A percentile compares a stretch with the other conserved stretches of the same genome.
phyloP scores from a whole-genome alignment of 75 land plant species.

The Pinus albicaulis region DNA sequence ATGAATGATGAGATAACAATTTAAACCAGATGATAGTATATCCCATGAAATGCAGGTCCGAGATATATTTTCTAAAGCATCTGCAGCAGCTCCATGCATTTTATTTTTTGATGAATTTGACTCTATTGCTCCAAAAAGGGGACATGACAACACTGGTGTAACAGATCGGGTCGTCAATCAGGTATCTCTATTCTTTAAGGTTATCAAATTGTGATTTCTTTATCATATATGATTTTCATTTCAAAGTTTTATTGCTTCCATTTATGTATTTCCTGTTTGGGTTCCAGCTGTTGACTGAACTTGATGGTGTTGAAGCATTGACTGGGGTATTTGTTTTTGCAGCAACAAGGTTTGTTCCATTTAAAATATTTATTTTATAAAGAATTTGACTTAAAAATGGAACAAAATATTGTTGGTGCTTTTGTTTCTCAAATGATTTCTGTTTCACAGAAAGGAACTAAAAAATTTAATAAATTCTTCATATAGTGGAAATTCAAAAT shows the following conservation, averaged over 20 bases:
- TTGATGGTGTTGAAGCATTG: slow-evolving; percentile 94
- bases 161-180: slow-evolving; percentile 99
- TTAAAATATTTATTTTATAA: neutral
- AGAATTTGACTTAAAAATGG: slow-evolving; percentile 3
- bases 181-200: slow-evolving; percentile 29
- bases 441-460: neutral
- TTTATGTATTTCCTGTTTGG: slow-evolving; percentile 11
- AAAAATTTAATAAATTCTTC: neutral
- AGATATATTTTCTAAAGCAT: slow-evolving; percentile 89
- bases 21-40: too few relatives aligned
- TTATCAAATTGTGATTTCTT: neutral
- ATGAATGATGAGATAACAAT: too few relatives aligned
- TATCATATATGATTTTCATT: neutral
- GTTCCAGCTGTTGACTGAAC: slow-evolving; percentile 84
- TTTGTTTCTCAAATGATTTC: neutral
- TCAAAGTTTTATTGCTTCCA: slow-evolving; percentile 1
- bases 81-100: slow-evolving; percentile 93
- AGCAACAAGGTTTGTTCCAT: slow-evolving; percentile 79
- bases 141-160: slow-evolving; percentile 99
- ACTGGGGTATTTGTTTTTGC: slow-evolving; percentile 99
- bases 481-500: neutral
- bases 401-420: neutral
- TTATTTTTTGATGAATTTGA: slow-evolving; percentile 99
- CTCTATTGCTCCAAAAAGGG: slow-evolving; percentile 97
- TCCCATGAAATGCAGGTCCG: slow-evolving; percentile 61